A percentile compares a stretch with the other conserved stretches of the same genome.
These are phyloP conservation scores for Salix arbutifolia DNA, from an alignment of 345 rosid species.

Conservation along the genomic window DNA sequence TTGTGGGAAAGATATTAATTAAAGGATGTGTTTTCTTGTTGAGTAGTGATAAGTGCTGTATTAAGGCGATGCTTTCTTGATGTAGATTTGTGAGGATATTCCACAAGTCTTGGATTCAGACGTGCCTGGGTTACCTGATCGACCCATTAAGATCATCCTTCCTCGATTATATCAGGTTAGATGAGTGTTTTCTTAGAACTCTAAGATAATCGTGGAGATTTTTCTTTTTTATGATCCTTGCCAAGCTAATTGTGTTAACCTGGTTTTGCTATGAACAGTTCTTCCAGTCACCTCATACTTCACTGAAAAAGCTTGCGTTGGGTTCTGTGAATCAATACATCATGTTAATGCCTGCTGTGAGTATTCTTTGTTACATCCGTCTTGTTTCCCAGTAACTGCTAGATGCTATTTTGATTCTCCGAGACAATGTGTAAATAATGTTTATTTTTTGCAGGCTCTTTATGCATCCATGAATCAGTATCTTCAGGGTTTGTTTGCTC, in stretches of 20 bases:
- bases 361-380: constrained; percentile 27
- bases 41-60: background rate
- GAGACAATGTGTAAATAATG: background rate
- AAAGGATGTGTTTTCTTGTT: background rate
- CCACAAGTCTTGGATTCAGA: constrained; percentile 87
- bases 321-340: constrained; percentile 83
- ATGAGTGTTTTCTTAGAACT: background rate
- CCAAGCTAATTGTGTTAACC: background rate
- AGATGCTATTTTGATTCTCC: background rate
- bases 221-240: background rate
- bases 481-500: constrained; percentile 85
- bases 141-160: constrained; percentile 74
- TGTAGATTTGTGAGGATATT: constrained; percentile 89
- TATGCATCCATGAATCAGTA: constrained; percentile 47
- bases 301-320: constrained; percentile 78
- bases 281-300: constrained; percentile 82
- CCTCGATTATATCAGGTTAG: constrained; percentile 79
- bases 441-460: constrained; percentile 54
- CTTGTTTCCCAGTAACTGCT: background rate
- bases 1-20: background rate
- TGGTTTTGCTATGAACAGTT: constrained; percentile 50
- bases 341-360: constrained; percentile 94
- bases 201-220: background rate
- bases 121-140: constrained; percentile 80
- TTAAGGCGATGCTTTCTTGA: background rate